Base-by-base conservation (phyloP, 306 rosid genomes). In the Lathyrus tuberosus region DNA sequence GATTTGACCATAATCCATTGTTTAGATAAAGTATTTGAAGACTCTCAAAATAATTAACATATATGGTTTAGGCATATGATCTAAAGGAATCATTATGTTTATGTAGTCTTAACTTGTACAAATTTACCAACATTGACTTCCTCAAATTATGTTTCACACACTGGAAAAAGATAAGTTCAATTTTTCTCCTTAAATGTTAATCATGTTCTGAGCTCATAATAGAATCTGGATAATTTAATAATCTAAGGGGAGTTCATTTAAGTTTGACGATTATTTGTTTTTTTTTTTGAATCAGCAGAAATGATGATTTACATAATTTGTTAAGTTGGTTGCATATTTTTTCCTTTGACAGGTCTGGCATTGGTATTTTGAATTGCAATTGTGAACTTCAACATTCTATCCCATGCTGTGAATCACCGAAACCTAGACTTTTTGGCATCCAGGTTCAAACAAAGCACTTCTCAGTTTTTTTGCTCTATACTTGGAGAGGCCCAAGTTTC, bases 401-500 rank as follows among this genome's bases (percentile, higher is more conserved):
- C 33, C 11, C n/a, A 17, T 17, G 44, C n/a, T n/a, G 67, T 52
- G 62, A 77, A 53, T 77, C 65, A 20, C 60, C 22, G 38, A 70
- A 76, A 13, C 48, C 54, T 73, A 30, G 9, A 38, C 59, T 40
- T 2, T 58, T 17, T 70, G 75, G 35, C 49, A 22, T 13, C 78
- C 74, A 63, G 81, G 77, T 43, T 51, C 68, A 30, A 48, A 49
- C 38, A 4, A 44, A 28, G 61, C 54, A 62, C 48, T 30, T 72
- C 56, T 37, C 28, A 65, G 35, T 13, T 68, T 15, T 15, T 72
- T 60, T 49, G 49, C 22, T 41, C 46, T 53, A 41, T 5, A n/a
- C n/a, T 14, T 53, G 74, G 62, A 44, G 71, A 30, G 37, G 54
- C 4, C 26, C 63, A 7, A 22, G 47, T 54, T 44, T 57, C 44